phyloP scores from a whole-genome alignment of 306 rosid species.

The Cucurbita pepo region DNA sequence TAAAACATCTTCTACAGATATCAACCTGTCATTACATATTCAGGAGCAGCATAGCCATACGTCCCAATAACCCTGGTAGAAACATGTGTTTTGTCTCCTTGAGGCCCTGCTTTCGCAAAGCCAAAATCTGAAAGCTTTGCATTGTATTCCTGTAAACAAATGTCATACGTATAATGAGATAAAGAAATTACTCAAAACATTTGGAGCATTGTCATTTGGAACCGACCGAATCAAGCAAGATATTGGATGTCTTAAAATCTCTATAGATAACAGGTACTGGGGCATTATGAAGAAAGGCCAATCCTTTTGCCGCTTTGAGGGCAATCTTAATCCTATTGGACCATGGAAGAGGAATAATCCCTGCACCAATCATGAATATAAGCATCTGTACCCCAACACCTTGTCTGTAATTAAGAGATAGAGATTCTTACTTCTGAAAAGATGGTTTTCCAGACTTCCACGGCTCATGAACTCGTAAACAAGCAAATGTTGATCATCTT shows the following conservation, averaged over 20 bases:
- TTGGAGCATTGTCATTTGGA: neutral
- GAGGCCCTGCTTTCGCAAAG: constrained; percentile 95
- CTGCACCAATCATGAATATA: constrained; percentile 36
- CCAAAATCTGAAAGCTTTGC: constrained; percentile 99
- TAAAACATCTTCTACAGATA: neutral
- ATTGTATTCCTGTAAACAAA: constrained; percentile 55
- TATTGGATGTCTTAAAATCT: constrained; percentile 96
- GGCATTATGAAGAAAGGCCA: constrained; percentile 91
- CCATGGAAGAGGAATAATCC: constrained; percentile 96
- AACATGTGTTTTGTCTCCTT: constrained; percentile 95
- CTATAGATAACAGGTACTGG: constrained; percentile 88
- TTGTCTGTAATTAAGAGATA: neutral
- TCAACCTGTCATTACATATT: constrained; percentile 92
- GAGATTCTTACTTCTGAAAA: constrained; percentile 69
- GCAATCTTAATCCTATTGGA: constrained; percentile 83
- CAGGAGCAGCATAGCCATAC: constrained; percentile 95
- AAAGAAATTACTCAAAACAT: neutral
- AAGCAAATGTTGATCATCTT: constrained; percentile 82
- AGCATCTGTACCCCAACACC: constrained; percentile 9
- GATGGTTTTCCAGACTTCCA: constrained; percentile 96
- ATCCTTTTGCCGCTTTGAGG: constrained; percentile 90
- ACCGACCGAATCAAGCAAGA: constrained; percentile 84
- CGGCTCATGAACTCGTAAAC: constrained; percentile 95
- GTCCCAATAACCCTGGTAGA: constrained; percentile 96
- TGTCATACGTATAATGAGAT: neutral